Evolutionary conservation across 768 basidiomycete genomes (phyloP).

Genomic region (Tylopilus sp.): DNA sequence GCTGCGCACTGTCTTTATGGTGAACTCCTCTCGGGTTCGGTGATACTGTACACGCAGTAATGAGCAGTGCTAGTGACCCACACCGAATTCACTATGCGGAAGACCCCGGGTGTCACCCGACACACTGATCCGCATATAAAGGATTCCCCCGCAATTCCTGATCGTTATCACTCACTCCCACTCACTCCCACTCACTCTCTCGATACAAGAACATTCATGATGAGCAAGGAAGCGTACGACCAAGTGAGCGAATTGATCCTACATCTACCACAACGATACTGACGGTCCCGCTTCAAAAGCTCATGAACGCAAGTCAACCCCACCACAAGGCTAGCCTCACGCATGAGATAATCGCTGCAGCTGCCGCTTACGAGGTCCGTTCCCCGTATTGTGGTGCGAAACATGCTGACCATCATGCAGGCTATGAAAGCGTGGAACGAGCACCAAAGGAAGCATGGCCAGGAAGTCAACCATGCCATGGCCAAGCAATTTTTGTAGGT

Average conservation of each 20-base stretch:
- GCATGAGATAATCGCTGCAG: slow-evolving; percentile 66
- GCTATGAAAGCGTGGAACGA: slow-evolving; percentile 63
- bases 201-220: slow-evolving; percentile 5
- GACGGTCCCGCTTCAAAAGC: slow-evolving; percentile 30
- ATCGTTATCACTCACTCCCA: slow-evolving; percentile 8
- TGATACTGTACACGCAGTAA: too few species aligned
- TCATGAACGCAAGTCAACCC: slow-evolving; percentile 30
- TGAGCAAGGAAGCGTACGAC: slow-evolving; percentile 16
- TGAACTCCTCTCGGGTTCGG: too few species aligned
- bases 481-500: slow-evolving; percentile 50
- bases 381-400: neutral
- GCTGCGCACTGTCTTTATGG: too few species aligned
- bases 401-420: slow-evolving; percentile 28
- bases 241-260: slow-evolving; percentile 13
- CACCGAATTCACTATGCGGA: neutral
- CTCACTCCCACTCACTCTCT: neutral
- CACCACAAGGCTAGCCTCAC: slow-evolving; percentile 57
- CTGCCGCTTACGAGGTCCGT: slow-evolving; percentile 60
- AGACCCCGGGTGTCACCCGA: neutral
- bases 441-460: slow-evolving; percentile 48
- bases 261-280: neutral
- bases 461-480: slow-evolving; percentile 45
- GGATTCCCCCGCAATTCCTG: neutral
- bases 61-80: neutral
- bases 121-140: slow-evolving; percentile 16